These are phyloP conservation scores for Fusarium fujikuroi DNA, from an alignment of 2,329 filamentous ascomycete species.

Conservation along the genomic window DNA sequence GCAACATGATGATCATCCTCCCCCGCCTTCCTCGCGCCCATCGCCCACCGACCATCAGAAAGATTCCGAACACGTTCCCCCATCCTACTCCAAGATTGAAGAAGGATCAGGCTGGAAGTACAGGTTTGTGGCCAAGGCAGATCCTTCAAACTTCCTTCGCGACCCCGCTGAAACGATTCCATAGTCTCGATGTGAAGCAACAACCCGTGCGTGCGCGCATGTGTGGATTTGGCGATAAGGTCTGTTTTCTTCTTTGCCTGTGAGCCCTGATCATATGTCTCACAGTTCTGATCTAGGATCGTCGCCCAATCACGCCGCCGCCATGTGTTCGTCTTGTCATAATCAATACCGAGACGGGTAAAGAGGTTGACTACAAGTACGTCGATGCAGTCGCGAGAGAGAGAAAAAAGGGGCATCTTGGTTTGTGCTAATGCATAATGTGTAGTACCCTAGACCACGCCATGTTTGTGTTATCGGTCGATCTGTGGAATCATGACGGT, in stretches of 20 bases:
- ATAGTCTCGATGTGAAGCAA: slow-evolving; percentile 82
- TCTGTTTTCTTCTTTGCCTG: slow-evolving; percentile 52
- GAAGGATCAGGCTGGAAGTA: slow-evolving; percentile 50
- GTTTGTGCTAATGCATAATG: slow-evolving; percentile 8
- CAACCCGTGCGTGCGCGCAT: slow-evolving; percentile 93
- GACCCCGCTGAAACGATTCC: slow-evolving; percentile 28
- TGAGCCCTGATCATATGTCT: background rate
- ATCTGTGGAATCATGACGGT: slow-evolving; percentile 74
- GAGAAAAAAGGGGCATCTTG: background rate
- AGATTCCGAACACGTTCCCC: slow-evolving; percentile 34
- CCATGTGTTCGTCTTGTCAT: slow-evolving; percentile 90
- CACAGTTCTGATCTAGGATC: slow-evolving; percentile 69
- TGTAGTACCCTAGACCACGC: slow-evolving; percentile 52
- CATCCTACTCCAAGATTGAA: slow-evolving; percentile 50
- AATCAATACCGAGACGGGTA: slow-evolving; percentile 76
- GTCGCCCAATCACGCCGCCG: slow-evolving; percentile 93
- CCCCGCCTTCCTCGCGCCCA: slow-evolving; percentile 26
- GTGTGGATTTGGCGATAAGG: slow-evolving; percentile 99
- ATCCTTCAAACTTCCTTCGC: background rate
- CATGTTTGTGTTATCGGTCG: slow-evolving; percentile 70
- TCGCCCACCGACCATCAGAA: slow-evolving; percentile 31
- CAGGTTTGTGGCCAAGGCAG: slow-evolving; percentile 42
- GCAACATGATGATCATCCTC: slow-evolving; percentile 40
- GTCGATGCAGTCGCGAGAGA: slow-evolving; percentile 45
- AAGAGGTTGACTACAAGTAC: slow-evolving; percentile 86